Conservation (phyloP, 2,329 filamentous ascomycete species). For the Fonsecaea erecta region DNA sequence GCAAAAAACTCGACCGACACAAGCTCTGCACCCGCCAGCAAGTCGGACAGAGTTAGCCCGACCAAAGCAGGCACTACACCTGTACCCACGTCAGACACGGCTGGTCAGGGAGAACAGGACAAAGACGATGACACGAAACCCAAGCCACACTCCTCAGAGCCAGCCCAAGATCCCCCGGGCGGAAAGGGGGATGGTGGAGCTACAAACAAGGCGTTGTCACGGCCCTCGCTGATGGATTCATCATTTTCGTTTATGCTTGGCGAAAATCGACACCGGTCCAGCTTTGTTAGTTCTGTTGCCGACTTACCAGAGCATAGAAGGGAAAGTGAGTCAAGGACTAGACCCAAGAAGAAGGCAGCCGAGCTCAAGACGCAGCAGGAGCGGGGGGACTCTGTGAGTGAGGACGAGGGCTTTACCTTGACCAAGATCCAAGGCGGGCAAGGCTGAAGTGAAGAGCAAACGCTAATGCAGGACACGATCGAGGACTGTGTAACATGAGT, state of each 20-base stretch:
- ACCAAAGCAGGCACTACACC: not conserved
- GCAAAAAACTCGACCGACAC: not conserved
- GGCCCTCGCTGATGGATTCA: slow-evolving; percentile 52
- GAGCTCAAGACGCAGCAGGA: slow-evolving; percentile 38
- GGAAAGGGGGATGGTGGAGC: slow-evolving; percentile 5
- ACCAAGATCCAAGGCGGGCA: slow-evolving; percentile 43
- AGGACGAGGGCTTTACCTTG: slow-evolving; percentile 47
- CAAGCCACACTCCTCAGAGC: not conserved
- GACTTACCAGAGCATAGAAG: slow-evolving; percentile 51
- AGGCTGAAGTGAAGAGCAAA: slow-evolving; percentile 11
- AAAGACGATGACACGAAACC: not conserved
- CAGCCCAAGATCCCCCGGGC: not conserved
- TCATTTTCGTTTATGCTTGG: slow-evolving; percentile 59
- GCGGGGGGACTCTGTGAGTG: slow-evolving; percentile 38
- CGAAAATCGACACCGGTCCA: slow-evolving; percentile 49
- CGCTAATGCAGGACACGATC: slow-evolving; percentile 1
- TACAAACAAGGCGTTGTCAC: slow-evolving; percentile 31
- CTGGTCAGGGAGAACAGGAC: not conserved
- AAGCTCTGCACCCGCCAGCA: not conserved
- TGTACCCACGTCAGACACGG: not conserved
- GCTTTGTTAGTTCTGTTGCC: slow-evolving; percentile 53
- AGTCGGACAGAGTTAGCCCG: not conserved
- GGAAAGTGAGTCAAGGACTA: slow-evolving; percentile 41
- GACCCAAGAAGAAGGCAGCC: slow-evolving; percentile 40
- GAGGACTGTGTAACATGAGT: not conserved